Percentiles rank a stretch among this genome's conserved stretches.
phyloP scores from a whole-genome alignment of 257 asterid species.

The Avicennia marina region DNA sequence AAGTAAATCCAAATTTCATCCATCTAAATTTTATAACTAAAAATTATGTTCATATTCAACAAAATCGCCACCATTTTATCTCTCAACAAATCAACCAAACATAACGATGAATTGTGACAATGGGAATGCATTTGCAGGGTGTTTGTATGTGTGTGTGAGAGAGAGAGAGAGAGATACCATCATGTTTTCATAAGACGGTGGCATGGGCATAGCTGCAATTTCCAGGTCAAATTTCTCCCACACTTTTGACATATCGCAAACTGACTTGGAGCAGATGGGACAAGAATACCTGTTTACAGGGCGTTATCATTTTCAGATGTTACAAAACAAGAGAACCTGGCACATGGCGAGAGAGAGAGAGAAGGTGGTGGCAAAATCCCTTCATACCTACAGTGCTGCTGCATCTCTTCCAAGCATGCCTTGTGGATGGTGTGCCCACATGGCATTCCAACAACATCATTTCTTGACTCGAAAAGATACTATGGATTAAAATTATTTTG shows the following conservation, averaged over 20 bases:
- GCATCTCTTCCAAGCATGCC: conserved; percentile 80
- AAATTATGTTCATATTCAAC: too few species aligned
- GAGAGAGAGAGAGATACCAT: conserved; percentile 42
- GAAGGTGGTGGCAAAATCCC: too few species aligned
- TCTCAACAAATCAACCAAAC: too few species aligned
- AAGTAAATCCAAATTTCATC: too few species aligned
- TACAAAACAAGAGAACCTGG: too few species aligned
- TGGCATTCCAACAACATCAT: conserved; percentile 60
- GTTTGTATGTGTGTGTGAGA: not conserved
- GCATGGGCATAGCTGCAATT: conserved; percentile 89
- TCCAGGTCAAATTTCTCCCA: conserved; percentile 84
- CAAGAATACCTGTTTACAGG: conserved; percentile 77
- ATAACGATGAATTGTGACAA: too few species aligned
- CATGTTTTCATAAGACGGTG: conserved; percentile 45
- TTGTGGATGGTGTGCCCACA: conserved; percentile 94
- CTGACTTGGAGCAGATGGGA: conserved; percentile 82
- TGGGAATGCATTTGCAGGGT: not conserved
- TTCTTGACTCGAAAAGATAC: conserved; percentile 77
- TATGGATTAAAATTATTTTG: conserved; percentile 11
- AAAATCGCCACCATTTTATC: too few species aligned
- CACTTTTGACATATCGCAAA: conserved; percentile 80
- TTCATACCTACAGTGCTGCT: conserved; percentile 68
- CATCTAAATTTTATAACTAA: too few species aligned
- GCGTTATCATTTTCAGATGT: too few species aligned
- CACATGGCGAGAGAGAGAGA: too few species aligned